These are phyloP conservation scores for Cystofilobasidium capitatum DNA, from an alignment of 768 basidiomycete species.

Conservation along the genomic window DNA sequence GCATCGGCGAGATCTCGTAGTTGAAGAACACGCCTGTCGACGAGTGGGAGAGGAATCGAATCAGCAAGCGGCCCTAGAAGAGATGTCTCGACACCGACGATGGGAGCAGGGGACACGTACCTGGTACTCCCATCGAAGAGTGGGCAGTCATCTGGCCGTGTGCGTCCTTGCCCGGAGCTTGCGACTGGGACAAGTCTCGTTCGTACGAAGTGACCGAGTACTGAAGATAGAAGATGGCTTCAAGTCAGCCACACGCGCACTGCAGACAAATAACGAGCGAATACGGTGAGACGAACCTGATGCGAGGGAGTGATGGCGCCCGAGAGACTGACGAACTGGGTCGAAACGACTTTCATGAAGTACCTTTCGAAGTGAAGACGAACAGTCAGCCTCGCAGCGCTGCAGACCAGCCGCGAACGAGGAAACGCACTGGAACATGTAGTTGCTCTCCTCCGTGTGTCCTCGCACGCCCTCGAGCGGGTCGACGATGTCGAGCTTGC, in stretches of 20 bases:
- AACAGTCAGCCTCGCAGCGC: constrained; percentile 52
- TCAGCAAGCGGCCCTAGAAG: background rate
- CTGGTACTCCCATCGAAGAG: constrained; percentile 63
- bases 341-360: constrained; percentile 97
- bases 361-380: constrained; percentile 70
- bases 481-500: constrained; percentile 62
- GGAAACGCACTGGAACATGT: constrained; percentile 37
- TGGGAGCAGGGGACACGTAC: constrained; percentile 37
- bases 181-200: constrained; percentile 66
- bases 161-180: constrained; percentile 38
- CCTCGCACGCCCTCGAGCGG: constrained; percentile 59
- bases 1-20: constrained; percentile 52
- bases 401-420: constrained; percentile 30
- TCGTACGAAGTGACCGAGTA: constrained; percentile 96
- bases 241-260: constrained; percentile 56
- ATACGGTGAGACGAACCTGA: constrained; percentile 10
- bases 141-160: constrained; percentile 53
- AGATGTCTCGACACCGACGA: background rate
- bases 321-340: constrained; percentile 76
- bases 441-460: constrained; percentile 44
- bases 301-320: constrained; percentile 45
- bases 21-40: constrained; percentile 30
- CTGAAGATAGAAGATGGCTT: constrained; percentile 42
- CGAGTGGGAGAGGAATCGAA: constrained; percentile 6
- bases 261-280: constrained; percentile 12